Conservation (phyloP, 1,284 basidiomycete species). For the Peniophora sp. region DNA sequence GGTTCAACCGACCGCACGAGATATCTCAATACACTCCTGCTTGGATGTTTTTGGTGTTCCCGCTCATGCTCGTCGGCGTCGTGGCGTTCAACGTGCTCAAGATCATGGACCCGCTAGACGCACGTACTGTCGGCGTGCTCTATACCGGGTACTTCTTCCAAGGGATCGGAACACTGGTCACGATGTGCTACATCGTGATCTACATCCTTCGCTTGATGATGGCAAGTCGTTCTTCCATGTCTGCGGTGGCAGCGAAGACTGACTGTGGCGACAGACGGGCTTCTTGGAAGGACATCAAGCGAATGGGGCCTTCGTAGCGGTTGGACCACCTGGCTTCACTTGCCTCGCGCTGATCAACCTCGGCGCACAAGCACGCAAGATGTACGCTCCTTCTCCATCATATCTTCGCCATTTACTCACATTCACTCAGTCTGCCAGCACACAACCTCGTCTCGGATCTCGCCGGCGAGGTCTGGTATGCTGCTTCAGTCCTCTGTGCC, state of each 20-base stretch:
- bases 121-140: constrained; percentile 32
- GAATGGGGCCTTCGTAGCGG: constrained; percentile 40
- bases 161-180: constrained; percentile 42
- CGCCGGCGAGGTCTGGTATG: constrained; percentile 42
- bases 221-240: not conserved
- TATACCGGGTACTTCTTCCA: constrained; percentile 41
- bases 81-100: constrained; percentile 38
- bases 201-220: constrained; percentile 39
- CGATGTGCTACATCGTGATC: constrained; percentile 43
- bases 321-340: constrained; percentile 41
- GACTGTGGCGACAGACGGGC: constrained; percentile 26
- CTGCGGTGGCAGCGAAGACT: not conserved
- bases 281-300: constrained; percentile 43
- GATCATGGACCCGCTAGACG: constrained; percentile 27
- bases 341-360: constrained; percentile 39
- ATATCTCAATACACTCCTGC: constrained; percentile 36
- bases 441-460: constrained; percentile 30
- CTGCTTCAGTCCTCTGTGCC: constrained; percentile 29
- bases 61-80: constrained; percentile 36
- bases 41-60: constrained; percentile 32
- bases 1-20: constrained; percentile 42
- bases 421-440: constrained; percentile 23
- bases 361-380: constrained; percentile 28
- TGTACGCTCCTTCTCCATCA: constrained; percentile 16
- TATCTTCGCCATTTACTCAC: constrained; percentile 4